These are phyloP conservation scores for Mycena epipterygia DNA, from an alignment of 768 basidiomycete genomes.

Conservation along the genomic window DNA sequence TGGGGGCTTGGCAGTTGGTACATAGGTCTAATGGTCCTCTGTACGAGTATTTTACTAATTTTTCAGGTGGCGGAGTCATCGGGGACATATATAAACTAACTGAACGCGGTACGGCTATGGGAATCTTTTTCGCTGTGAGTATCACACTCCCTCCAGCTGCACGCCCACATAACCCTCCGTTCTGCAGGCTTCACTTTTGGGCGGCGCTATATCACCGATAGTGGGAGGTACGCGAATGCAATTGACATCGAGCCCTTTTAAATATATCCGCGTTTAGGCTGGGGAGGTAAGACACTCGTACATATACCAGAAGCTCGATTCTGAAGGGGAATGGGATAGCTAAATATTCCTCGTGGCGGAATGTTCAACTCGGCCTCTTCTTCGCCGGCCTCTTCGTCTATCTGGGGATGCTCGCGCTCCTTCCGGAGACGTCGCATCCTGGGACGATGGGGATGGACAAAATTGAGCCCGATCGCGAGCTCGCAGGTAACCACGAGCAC, in stretches of 20 bases:
- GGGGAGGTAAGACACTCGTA: slow-evolving; percentile 30
- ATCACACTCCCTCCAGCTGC: not conserved
- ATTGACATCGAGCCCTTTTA: not conserved
- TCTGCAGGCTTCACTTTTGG: slow-evolving; percentile 56
- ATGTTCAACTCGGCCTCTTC: slow-evolving; percentile 55
- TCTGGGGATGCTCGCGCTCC: slow-evolving; percentile 46
- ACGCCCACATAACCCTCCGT: not conserved
- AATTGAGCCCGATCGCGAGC: not conserved
- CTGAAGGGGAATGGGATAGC: slow-evolving; percentile 45
- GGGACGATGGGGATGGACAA: slow-evolving; percentile 56
- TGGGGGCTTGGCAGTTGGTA: slow-evolving; percentile 44
- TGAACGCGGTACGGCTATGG: slow-evolving; percentile 64
- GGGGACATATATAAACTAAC: slow-evolving; percentile 65
- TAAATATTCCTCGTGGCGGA: slow-evolving; percentile 63
- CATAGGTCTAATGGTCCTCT: not conserved
- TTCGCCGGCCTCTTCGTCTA: slow-evolving; percentile 48
- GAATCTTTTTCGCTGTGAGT: slow-evolving; percentile 58
- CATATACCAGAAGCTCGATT: slow-evolving; percentile 10
- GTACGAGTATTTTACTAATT: slow-evolving; percentile 30
- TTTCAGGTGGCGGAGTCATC: slow-evolving; percentile 58
- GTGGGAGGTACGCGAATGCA: slow-evolving; percentile 47
- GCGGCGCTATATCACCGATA: slow-evolving; percentile 59
- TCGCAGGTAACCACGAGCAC: not conserved
- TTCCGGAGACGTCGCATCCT: slow-evolving; percentile 66
- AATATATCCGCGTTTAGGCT: slow-evolving; percentile 16